Conservation (phyloP, 495 filamentous ascomycete genomes). For the Penicillium tannophilum region DNA sequence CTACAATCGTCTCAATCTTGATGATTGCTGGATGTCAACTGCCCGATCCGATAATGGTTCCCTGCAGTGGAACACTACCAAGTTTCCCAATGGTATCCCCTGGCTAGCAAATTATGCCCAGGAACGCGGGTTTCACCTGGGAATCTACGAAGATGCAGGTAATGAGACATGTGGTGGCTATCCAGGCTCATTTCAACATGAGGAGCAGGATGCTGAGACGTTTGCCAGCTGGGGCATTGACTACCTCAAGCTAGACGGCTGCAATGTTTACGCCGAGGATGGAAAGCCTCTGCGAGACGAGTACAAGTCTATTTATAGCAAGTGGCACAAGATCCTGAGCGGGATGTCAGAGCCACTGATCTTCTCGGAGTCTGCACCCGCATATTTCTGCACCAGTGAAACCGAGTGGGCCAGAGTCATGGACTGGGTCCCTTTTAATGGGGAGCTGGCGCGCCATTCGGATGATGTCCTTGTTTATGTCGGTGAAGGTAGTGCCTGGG, state of each 20-base stretch:
- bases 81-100: conserved; percentile 42
- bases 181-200: conserved; percentile 39
- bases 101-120: conserved; percentile 41
- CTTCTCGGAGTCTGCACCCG: conserved; percentile 46
- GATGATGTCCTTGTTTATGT: conserved; percentile 43
- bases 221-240: conserved; percentile 47
- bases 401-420: conserved; percentile 45
- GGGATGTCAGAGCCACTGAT: conserved; percentile 38
- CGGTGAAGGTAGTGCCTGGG: conserved; percentile 37
- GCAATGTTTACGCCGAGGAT: conserved; percentile 34
- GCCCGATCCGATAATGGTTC: conserved; percentile 32
- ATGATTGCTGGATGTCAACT: conserved; percentile 46
- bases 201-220: conserved; percentile 39
- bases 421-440: conserved; percentile 40
- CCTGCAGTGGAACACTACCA: conserved; percentile 37
- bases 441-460: conserved; percentile 46
- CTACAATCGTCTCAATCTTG: conserved; percentile 45
- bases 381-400: conserved; percentile 40
- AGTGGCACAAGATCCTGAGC: conserved; percentile 38
- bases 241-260: conserved; percentile 47
- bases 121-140: conserved; percentile 36
- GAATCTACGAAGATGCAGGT: conserved; percentile 45
- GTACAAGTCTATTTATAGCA: conserved; percentile 34
- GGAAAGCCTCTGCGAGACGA: conserved; percentile 29
- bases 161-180: conserved; percentile 45